A percentile compares a stretch with the other conserved stretches of the same genome.
Conservation (phyloP, 78 protist genomes). For the Creolimax fragrantissima region DNA sequence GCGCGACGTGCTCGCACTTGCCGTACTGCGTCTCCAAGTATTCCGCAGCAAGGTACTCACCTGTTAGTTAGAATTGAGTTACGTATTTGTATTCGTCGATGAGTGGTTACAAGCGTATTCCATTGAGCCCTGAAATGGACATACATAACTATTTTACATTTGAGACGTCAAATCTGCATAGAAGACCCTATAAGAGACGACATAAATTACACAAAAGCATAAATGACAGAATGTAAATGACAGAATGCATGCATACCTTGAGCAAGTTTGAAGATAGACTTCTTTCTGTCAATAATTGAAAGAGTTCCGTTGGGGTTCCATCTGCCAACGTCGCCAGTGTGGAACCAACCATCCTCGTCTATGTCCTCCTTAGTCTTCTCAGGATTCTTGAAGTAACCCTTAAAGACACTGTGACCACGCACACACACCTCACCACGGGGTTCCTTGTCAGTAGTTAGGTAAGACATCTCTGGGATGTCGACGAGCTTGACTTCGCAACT, state of each 20-base stretch:
- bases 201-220: no score
- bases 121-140: no score
- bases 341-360: conserved; percentile 82
- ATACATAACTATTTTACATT: no score
- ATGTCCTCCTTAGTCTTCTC: conserved; percentile 62
- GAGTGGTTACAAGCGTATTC: no score
- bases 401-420: conserved; percentile 73
- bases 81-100: no score
- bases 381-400: conserved; percentile 61
- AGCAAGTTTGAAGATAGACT: conserved; percentile 54
- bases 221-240: no score
- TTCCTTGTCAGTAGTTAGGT: not conserved
- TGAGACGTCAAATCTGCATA: no score
- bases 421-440: conserved; percentile 83
- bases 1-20: not conserved
- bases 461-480: conserved; percentile 77
- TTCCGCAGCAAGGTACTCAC: conserved; percentile 15
- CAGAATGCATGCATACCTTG: no score
- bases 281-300: conserved; percentile 84
- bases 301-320: conserved; percentile 54
- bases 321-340: conserved; percentile 94
- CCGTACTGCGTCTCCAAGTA: not conserved
- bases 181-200: no score
- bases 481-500: conserved; percentile 57
- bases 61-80: no score